Conservation (phyloP, 78 protist species). For the Dictyostelium purpureum region DNA sequence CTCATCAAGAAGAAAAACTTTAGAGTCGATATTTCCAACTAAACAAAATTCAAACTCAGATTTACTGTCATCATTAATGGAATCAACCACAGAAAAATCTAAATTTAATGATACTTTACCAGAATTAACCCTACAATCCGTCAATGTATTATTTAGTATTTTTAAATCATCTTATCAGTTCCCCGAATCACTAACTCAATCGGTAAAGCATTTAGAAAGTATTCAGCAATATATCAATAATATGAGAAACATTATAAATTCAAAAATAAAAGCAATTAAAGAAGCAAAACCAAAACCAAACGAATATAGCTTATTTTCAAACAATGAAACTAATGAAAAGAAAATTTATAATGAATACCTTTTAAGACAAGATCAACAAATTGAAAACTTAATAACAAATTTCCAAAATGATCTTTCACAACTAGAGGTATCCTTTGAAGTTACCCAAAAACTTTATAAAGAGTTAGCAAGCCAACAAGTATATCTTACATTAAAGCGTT, state of each 20-base stretch:
- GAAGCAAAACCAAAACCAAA: conserved; percentile 7
- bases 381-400: neutral
- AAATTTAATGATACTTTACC: neutral
- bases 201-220: neutral
- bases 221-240: neutral
- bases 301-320: no score
- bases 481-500: neutral
- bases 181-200: neutral
- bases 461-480: conserved; percentile 2
- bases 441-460: neutral
- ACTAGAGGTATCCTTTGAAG: neutral
- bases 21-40: conserved; percentile 2
- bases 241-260: neutral
- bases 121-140: neutral
- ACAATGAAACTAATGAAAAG: neutral
- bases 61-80: neutral
- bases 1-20: neutral
- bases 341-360: conserved; percentile 12
- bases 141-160: conserved; percentile 5
- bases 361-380: neutral
- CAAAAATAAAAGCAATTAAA: neutral
- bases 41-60: conserved; percentile 27
- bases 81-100: neutral
- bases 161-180: conserved; percentile 16
- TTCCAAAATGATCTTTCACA: conserved; percentile 13